Evolutionary conservation across 352 stramenopile genomes (phyloP), one percentile per base, ranked within the genome.

Genomic region (Pythium volutum): DNA sequence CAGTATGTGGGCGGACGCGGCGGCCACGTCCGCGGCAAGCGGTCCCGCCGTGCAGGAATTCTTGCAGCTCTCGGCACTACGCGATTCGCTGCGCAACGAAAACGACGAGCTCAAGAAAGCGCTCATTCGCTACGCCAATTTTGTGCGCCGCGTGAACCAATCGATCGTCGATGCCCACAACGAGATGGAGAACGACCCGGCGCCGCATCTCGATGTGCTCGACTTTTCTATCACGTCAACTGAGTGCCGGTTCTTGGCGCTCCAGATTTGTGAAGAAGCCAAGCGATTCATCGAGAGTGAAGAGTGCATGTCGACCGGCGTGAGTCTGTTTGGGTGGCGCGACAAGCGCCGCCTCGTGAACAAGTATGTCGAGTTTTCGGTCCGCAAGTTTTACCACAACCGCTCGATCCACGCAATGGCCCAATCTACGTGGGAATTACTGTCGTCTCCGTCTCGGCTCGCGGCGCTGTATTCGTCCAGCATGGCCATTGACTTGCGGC

Each of bases 291-390:
- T 78, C 43, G 45, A 77, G 43, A 77, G 70, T 57, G 69, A 81
- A 10, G 60, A 58, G 41, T 80, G 73, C 49, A 34, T 81, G 31
- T 83, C 66, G 20, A 76, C 75, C 2, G 79, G 75, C 15, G 59
- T 74, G 41, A 74, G 69, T 39, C 31, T 87, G 5, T 87, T 84
- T 31, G 79, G 77, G 16, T 89, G 77, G 77, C 57, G 63, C 9
- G 79, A 89, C 36, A 70, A 74, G 25, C 77, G 77, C 14, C 66
- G 67, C 15, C 55, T 81, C 43, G 59, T 69, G 3, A 33, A 61
- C 3, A 69, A 74, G 53, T 69, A 73, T 46, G 65, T 89, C 54
- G 73, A 84, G 54, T 87, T 89, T 34, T 82, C 69, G 4, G 62
- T 89, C 25, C 71, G 74, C 20, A 89, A 89, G 55, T 59, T 62